These are phyloP conservation scores for Bombardia bombarda DNA, from an alignment of 495 filamentous ascomycete species.

Conservation along the genomic window DNA sequence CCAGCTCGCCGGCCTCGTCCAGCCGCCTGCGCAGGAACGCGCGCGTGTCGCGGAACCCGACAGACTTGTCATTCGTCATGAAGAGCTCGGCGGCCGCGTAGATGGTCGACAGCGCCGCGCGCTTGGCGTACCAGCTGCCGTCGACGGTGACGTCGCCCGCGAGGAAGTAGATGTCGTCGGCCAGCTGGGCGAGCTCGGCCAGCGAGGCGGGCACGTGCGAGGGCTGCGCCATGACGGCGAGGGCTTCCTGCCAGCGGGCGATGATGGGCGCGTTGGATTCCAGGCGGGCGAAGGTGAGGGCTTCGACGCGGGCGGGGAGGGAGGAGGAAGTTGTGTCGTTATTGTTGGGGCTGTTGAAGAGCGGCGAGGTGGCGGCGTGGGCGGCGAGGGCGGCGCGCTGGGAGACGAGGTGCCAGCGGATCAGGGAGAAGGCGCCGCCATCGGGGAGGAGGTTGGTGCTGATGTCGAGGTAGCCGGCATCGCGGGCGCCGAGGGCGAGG, in stretches of 20 bases:
- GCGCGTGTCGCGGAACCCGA: slow-evolving; percentile 63
- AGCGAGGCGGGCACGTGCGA: slow-evolving; percentile 68
- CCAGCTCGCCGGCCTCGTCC: slow-evolving; percentile 54
- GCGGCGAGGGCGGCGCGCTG: slow-evolving; percentile 41
- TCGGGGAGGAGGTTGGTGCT: slow-evolving; percentile 73
- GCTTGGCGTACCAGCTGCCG: slow-evolving; percentile 84
- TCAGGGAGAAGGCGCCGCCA: slow-evolving; percentile 71
- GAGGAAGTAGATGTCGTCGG: slow-evolving; percentile 81
- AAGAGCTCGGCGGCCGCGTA: slow-evolving; percentile 84
- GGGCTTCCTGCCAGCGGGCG: slow-evolving; percentile 46
- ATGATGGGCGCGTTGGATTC: neutral
- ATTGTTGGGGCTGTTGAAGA: slow-evolving; percentile 4
- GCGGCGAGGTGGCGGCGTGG: slow-evolving; percentile 19
- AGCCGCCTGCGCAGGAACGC: slow-evolving; percentile 71
- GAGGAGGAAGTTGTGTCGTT: slow-evolving; percentile 11
- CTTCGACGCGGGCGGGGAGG: neutral
- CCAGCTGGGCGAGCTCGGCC: slow-evolving; percentile 66
- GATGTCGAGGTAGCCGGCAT: slow-evolving; percentile 78
- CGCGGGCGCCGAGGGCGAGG: slow-evolving; percentile 69
- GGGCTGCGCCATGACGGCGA: slow-evolving; percentile 80
- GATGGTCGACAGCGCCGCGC: slow-evolving; percentile 64
- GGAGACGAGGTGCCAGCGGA: slow-evolving; percentile 71
- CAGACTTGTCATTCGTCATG: slow-evolving; percentile 78
- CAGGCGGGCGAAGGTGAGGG: neutral
- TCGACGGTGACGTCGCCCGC: slow-evolving; percentile 78